A percentile compares a stretch with the other conserved stretches of the same genome.
Evolutionary conservation across 192 early-diverging fungal species (phyloP).

Genomic region (Physocladia obscura): DNA sequence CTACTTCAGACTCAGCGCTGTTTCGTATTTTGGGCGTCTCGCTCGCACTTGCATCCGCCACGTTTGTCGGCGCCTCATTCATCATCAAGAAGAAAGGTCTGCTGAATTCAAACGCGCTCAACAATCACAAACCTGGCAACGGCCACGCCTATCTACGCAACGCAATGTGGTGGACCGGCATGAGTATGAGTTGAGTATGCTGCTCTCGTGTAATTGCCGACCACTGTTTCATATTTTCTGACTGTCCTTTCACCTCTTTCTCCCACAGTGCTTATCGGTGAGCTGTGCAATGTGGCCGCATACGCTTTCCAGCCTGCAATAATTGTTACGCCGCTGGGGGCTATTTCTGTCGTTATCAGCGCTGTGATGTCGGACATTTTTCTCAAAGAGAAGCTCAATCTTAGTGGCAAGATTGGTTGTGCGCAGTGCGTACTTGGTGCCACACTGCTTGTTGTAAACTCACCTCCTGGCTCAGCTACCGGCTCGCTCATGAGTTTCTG

Average conservation of each 20-base stretch:
- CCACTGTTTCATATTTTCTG: no score
- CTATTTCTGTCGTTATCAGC: constrained; percentile 83
- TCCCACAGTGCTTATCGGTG: constrained; percentile 76
- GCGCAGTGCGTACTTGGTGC: constrained; percentile 64
- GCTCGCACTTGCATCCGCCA: constrained; percentile 81
- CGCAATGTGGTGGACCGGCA: constrained; percentile 90
- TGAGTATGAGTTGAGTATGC: constrained; percentile 70
- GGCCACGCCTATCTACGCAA: constrained; percentile 84
- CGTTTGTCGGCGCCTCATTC: constrained; percentile 87
- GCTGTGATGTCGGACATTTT: constrained; percentile 63
- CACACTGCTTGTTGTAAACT: constrained; percentile 53
- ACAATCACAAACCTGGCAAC: constrained; percentile 12
- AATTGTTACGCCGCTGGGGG: constrained; percentile 92
- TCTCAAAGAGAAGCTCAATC: constrained; percentile 63
- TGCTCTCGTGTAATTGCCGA: not conserved
- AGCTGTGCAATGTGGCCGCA: constrained; percentile 94
- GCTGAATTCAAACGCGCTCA: constrained; percentile 52
- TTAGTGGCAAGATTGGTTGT: constrained; percentile 67
- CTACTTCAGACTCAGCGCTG: not conserved
- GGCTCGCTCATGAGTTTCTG: constrained; percentile 46
- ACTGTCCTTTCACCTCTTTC: not conserved
- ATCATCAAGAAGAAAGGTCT: constrained; percentile 94
- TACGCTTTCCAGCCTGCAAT: constrained; percentile 97
- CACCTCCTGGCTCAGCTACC: constrained; percentile 44
- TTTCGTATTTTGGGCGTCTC: constrained; percentile 69